Percentiles rank a stretch among this genome's conserved stretches.
These are phyloP conservation scores for Agrocybe chaxingu DNA, from an alignment of 768 basidiomycete species.

Conservation along the genomic window DNA sequence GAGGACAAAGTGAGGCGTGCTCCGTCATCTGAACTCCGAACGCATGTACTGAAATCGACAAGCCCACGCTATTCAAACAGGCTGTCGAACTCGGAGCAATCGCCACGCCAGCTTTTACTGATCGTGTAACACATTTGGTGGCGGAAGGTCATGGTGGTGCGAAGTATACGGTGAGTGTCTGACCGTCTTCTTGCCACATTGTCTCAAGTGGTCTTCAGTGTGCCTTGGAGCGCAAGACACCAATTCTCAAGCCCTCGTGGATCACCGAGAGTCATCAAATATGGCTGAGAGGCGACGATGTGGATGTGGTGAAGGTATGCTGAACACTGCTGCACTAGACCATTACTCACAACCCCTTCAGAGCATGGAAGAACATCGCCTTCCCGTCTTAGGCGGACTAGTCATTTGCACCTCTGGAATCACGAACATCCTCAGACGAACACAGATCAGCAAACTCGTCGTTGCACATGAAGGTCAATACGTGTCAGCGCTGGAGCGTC, in stretches of 20 bases:
- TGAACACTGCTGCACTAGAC: neutral
- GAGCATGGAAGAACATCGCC: conserved; percentile 58
- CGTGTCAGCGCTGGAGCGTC: conserved; percentile 72
- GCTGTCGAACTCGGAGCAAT: conserved; percentile 80
- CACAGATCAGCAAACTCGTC: conserved; percentile 61
- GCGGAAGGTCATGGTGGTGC: conserved; percentile 77
- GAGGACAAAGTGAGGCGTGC: conserved; percentile 61
- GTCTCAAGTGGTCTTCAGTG: conserved; percentile 46
- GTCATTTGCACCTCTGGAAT: conserved; percentile 76
- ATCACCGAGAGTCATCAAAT: conserved; percentile 64
- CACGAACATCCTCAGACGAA: conserved; percentile 55
- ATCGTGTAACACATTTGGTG: conserved; percentile 84
- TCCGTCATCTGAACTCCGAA: neutral
- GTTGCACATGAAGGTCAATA: conserved; percentile 63
- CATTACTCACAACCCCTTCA: conserved; percentile 23
- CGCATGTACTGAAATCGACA: conserved; percentile 1
- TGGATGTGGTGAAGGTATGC: conserved; percentile 61
- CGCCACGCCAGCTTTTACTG: conserved; percentile 70
- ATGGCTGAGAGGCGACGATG: conserved; percentile 81
- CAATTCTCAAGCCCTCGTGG: conserved; percentile 79
- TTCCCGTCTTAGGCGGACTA: conserved; percentile 72
- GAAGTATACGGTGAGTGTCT: conserved; percentile 67
- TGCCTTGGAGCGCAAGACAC: conserved; percentile 76
- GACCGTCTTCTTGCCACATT: neutral
- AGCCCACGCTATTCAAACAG: conserved; percentile 73